A percentile compares a stretch with the other conserved stretches of the same genome.
Conservation (phyloP, 2,329 filamentous ascomycete species). For the Scedosporium apiospermum region DNA sequence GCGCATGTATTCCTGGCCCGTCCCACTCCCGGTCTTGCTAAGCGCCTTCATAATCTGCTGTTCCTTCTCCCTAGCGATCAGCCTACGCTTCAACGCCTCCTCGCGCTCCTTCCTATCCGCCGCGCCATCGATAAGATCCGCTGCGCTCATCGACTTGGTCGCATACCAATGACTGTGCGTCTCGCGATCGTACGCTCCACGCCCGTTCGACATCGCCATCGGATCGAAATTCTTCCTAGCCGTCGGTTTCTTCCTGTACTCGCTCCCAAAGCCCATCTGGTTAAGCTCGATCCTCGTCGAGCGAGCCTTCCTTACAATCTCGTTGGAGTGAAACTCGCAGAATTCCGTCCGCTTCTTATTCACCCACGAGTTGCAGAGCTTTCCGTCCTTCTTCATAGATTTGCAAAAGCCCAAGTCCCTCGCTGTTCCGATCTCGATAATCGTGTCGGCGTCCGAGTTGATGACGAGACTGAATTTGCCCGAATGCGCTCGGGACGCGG, state of each 20-base stretch:
- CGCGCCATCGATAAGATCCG: constrained; percentile 56
- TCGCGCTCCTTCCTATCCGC: constrained; percentile 51
- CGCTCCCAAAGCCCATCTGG: constrained; percentile 42
- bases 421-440: constrained; percentile 79
- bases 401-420: constrained; percentile 87
- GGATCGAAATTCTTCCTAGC: constrained; percentile 6
- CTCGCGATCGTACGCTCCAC: constrained; percentile 2
- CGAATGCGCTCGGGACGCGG: constrained; percentile 62
- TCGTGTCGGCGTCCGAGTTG: constrained; percentile 75
- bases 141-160: constrained; percentile 40
- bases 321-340: constrained; percentile 87
- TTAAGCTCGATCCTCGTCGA: constrained; percentile 71
- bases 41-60: constrained; percentile 62
- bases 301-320: constrained; percentile 61
- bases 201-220: constrained; percentile 15
- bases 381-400: constrained; percentile 73
- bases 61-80: constrained; percentile 62
- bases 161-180: constrained; percentile 38
- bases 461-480: constrained; percentile 80
- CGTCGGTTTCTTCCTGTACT: constrained; percentile 19
- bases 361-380: constrained; percentile 73
- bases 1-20: constrained; percentile 63
- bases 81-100: constrained; percentile 54
- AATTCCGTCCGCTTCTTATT: constrained; percentile 81
- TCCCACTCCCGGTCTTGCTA: constrained; percentile 51